A percentile compares a stretch with the other conserved stretches of the same genome.
Evolutionary conservation across 108 stramenopile species (phyloP).

Genomic region (Nitzschia sp.): DNA sequence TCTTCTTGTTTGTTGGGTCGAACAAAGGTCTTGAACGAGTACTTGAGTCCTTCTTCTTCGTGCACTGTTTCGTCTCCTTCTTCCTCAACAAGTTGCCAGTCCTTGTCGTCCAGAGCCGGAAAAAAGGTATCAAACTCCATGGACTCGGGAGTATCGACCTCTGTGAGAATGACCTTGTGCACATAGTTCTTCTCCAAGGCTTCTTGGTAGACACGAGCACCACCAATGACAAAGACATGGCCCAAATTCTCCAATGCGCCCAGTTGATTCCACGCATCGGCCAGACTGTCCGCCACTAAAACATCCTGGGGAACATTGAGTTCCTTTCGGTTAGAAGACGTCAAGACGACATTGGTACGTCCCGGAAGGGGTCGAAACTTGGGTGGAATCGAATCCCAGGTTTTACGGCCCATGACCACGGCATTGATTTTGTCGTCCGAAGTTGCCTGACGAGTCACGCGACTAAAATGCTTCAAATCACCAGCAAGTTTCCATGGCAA

Average conservation of each 20-base stretch:
- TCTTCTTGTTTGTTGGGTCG: constrained; percentile 82
- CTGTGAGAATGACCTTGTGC: constrained; percentile 67
- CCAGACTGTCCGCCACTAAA: constrained; percentile 66
- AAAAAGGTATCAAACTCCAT: constrained; percentile 82
- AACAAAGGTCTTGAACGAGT: constrained; percentile 49
- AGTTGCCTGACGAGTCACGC: constrained; percentile 60
- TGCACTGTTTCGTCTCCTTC: constrained; percentile 15
- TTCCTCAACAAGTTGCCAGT: constrained; percentile 51
- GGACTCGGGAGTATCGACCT: constrained; percentile 60
- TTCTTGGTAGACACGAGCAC: constrained; percentile 86
- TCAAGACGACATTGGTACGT: constrained; percentile 94
- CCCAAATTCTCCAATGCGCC: constrained; percentile 52
- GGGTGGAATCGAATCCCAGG: constrained; percentile 96
- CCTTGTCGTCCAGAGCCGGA: constrained; percentile 46
- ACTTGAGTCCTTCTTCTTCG: constrained; percentile 48
- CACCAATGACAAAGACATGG: constrained; percentile 94
- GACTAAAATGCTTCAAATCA: constrained; percentile 85
- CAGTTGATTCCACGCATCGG: constrained; percentile 80
- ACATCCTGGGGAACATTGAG: constrained; percentile 48
- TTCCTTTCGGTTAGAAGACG: constrained; percentile 22
- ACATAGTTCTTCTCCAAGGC: constrained; percentile 77
- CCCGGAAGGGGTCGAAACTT: constrained; percentile 92
- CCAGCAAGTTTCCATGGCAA: constrained; percentile 83
- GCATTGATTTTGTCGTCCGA: constrained; percentile 73
- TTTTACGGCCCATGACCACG: constrained; percentile 99